Base-by-base conservation (phyloP, 1,284 basidiomycete species). In the Fomes fomentarius region DNA sequence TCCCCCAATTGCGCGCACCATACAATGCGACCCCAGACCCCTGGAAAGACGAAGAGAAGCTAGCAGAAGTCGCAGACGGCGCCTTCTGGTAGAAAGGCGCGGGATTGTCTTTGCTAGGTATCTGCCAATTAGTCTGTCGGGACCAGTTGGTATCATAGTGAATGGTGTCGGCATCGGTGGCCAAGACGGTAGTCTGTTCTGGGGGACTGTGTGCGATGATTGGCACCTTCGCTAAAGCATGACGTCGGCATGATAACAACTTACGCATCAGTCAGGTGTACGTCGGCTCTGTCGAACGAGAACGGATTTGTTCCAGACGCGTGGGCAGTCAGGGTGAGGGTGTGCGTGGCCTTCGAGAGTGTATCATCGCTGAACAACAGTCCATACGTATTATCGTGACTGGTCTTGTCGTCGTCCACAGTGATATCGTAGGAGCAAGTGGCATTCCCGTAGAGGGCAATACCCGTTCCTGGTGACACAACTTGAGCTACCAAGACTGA, bases 101-200 rank as follows among this genome's bases (percentile, higher is more conserved):
- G 7, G 68, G 65, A 41, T 66, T 56, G 5, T 64, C 60, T 7
- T 62, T 54, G 53, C 65, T 69, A 1, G 70, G 72, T 14, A 73
- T 58, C 17, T 56, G 50, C 7, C 41, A 61, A 31, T 66, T 63
- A 7, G 31, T 33, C 28, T 30, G 15, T 1, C 61, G 56, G 12
- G 42, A 40, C 71, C 71, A 74, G 28, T 47, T 49, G 14, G 68
- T 69, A 1, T 48, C 52, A 48, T 73, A 71, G 25, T 62, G 24
- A 1, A 74, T 53, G 28, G 55, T 52, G 4, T 63, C 47, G n/a
- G 61, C 66, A 47, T 74, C 63, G 39, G 62, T 63, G 30, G 64
- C 69, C 45, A 63, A 63, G 48, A 65, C 64, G 10, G 52, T 37
- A 4, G 15, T 37, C 35, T 17, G 19, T 17, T 17, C 15, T 8